Conservation (phyloP, 2,329 filamentous ascomycete species). For the Calonectria crousiana region DNA sequence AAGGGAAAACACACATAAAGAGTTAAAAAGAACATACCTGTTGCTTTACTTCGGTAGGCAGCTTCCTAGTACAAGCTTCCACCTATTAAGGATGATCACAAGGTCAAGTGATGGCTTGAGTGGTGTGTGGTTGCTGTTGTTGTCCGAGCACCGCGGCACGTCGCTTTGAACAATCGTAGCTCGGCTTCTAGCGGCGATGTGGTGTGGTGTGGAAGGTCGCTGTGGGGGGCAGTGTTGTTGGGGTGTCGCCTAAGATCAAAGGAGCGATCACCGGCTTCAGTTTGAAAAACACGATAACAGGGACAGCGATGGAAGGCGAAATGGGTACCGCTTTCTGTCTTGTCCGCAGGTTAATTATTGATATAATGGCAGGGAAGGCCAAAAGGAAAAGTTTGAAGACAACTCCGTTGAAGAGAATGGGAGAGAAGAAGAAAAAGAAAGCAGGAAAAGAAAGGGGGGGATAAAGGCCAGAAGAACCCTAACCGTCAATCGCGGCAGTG, state of each 20-base stretch:
- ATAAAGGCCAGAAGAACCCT: slow-evolving; percentile 11
- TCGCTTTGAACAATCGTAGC: slow-evolving; percentile 14
- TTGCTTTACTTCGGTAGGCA: neutral
- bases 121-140: slow-evolving; percentile 28
- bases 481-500: slow-evolving; percentile 6
- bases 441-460: neutral
- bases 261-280: neutral
- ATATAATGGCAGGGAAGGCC: neutral
- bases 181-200: slow-evolving; percentile 40
- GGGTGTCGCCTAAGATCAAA: slow-evolving; percentile 18
- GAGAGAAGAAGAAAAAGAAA: slow-evolving; percentile 11
- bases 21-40: slow-evolving; percentile 4
- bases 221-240: slow-evolving; percentile 33
- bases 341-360: neutral
- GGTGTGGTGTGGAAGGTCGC: slow-evolving; percentile 30
- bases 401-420: slow-evolving; percentile 4
- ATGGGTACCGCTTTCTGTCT: neutral
- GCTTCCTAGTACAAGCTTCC: neutral
- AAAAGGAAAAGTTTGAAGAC: neutral
- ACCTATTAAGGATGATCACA: neutral
- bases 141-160: slow-evolving; percentile 34
- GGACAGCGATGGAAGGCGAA: neutral
- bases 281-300: neutral
- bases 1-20: neutral
- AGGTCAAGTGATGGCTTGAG: slow-evolving; percentile 5